Conservation (phyloP, 345 rosid species). For the Gossypium bickii region DNA sequence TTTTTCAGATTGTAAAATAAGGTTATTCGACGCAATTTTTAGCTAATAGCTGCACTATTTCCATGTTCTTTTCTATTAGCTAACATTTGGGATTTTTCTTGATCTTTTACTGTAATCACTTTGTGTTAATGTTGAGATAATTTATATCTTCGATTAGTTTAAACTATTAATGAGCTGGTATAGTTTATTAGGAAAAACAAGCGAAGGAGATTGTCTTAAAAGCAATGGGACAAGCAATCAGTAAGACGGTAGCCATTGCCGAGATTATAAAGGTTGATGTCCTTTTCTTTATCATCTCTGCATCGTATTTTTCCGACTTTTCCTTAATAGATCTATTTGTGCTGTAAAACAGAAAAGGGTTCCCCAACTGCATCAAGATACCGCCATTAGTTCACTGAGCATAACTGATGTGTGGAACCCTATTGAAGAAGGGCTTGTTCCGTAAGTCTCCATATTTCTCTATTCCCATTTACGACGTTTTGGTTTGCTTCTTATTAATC, state of each 20-base stretch:
- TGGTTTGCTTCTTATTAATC: not conserved
- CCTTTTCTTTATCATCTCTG: conserved; percentile 1
- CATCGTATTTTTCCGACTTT: not conserved
- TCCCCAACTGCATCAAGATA: conserved; percentile 80
- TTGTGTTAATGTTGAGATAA: too few relatives aligned
- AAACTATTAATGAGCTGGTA: not conserved
- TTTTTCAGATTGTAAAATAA: not conserved
- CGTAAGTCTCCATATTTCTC: conserved; percentile 42
- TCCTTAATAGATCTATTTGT: not conserved
- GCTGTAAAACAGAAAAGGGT: conserved; percentile 54
- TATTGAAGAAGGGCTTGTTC: conserved; percentile 86
- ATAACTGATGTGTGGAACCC: conserved; percentile 96
- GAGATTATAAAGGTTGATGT: conserved; percentile 69
- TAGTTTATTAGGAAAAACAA: conserved; percentile 50
- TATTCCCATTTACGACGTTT: not conserved
- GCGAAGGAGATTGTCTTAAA: conserved; percentile 69
- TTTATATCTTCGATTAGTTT: not conserved
- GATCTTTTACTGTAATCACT: too few relatives aligned
- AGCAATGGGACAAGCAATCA: conserved; percentile 96
- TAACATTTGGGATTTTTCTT: not conserved
- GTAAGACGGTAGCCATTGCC: conserved; percentile 78
- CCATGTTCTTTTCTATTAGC: not conserved
- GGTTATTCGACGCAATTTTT: not conserved
- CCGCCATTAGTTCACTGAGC: conserved; percentile 80
- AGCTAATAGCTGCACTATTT: too few relatives aligned